Evolutionary conservation across 108 stramenopile species (phyloP).

Genomic region (Skeletonema marinoi): DNA sequence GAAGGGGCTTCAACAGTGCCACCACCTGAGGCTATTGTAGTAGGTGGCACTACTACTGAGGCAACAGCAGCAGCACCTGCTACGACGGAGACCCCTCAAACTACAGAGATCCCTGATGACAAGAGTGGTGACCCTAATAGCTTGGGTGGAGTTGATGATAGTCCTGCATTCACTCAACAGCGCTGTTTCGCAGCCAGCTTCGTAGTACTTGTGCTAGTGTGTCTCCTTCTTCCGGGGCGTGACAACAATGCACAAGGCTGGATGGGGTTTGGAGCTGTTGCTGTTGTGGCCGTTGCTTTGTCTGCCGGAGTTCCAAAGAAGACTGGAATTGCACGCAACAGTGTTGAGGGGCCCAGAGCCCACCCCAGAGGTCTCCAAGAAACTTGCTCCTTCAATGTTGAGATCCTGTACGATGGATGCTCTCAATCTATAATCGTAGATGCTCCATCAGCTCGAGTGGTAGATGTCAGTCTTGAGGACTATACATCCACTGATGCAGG

Average conservation of each 20-base stretch:
- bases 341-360: background rate
- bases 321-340: background rate
- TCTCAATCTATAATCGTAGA: constrained; percentile 15
- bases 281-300: background rate
- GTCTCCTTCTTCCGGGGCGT: background rate
- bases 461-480: constrained; percentile 25
- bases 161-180: background rate
- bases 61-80: background rate
- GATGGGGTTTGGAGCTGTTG: background rate
- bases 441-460: constrained; percentile 36
- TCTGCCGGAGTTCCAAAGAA: background rate
- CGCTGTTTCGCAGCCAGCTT: background rate
- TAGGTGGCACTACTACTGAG: background rate
- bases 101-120: background rate
- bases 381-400: constrained; percentile 47
- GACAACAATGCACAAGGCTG: background rate
- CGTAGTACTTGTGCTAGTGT: background rate
- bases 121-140: background rate
- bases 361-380: constrained; percentile 3
- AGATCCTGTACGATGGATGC: constrained; percentile 45
- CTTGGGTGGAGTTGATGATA: background rate
- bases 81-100: background rate
- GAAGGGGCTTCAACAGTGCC: background rate
- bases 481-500: constrained; percentile 9
- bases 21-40: background rate